Evolutionary conservation across 1,139 yeast species (phyloP).

Genomic region (Hanseniaspora sp.): DNA sequence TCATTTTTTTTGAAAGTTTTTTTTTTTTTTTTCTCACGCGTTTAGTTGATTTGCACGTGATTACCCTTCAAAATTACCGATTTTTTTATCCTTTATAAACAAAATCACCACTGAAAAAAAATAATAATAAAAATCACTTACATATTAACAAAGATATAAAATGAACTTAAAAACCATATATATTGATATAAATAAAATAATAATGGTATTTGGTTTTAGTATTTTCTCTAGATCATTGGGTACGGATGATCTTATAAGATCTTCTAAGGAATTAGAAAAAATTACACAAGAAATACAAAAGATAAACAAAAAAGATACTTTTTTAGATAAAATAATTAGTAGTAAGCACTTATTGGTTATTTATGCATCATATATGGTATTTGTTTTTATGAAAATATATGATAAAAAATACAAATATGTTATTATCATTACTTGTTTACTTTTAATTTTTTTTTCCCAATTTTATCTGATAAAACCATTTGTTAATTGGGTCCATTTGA

Average conservation of each 20-base stretch:
- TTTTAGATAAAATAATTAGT: conserved; percentile 2
- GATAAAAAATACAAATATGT: neutral
- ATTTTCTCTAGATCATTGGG: neutral
- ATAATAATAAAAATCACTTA: no score
- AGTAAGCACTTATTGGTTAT: neutral
- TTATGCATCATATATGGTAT: neutral
- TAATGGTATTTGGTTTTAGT: neutral
- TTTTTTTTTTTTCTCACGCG: no score
- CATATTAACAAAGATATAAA: no score
- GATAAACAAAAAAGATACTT: conserved; percentile 9
- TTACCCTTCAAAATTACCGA: no score
- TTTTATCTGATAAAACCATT: conserved; percentile 10
- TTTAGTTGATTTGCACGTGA: no score
- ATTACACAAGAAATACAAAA: conserved; percentile 10
- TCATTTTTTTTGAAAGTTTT: no score
- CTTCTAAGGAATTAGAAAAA: conserved; percentile 11
- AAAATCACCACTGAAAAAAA: no score
- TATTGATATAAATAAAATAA: neutral
- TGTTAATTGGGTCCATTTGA: conserved; percentile 4
- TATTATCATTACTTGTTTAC: neutral
- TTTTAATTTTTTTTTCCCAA: neutral
- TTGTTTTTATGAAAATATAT: neutral
- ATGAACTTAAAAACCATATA: neutral
- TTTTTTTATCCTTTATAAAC: no score
- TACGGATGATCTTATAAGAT: conserved; percentile 13